Conservation (phyloP, 305 asterid species). For the Rubia tinctorum region DNA sequence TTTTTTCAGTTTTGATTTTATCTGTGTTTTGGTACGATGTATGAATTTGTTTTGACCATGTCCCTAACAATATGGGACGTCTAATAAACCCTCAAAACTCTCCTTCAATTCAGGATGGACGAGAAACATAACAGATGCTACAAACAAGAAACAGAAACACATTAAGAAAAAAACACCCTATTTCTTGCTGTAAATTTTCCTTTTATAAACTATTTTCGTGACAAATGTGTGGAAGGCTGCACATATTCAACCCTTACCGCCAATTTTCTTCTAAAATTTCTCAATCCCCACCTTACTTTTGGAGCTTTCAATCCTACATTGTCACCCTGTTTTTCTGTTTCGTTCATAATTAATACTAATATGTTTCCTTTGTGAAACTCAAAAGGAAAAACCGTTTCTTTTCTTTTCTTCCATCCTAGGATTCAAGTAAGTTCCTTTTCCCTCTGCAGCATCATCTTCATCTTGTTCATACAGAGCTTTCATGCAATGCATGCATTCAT, state of each 20-base stretch:
- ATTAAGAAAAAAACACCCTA: not conserved
- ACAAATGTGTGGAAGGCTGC: constrained; percentile 32
- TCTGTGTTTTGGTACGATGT: no score
- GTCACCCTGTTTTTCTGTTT: not conserved
- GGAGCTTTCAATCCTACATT: constrained; percentile 13
- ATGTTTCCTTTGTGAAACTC: constrained; percentile 19
- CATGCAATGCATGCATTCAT: not conserved
- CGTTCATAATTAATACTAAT: not conserved
- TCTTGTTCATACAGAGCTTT: not conserved
- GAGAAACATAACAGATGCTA: not conserved
- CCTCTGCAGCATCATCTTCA: not conserved
- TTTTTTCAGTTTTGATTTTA: no score
- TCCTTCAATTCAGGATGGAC: not conserved
- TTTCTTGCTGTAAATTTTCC: not conserved
- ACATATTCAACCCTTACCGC: constrained; percentile 21
- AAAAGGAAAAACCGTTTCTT: constrained; percentile 11
- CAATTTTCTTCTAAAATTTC: constrained; percentile 16
- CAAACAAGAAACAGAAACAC: no score
- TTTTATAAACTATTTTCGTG: constrained; percentile 28
- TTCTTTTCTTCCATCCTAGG: constrained; percentile 22
- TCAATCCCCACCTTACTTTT: constrained; percentile 13
- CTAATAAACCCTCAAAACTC: not conserved
- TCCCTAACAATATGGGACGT: not conserved
- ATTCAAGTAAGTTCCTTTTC: constrained; percentile 30
- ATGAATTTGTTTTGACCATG: not conserved